phyloP scores from a whole-genome alignment of 2,329 filamentous ascomycete genomes.

The Clonostachys rhizophaga region DNA sequence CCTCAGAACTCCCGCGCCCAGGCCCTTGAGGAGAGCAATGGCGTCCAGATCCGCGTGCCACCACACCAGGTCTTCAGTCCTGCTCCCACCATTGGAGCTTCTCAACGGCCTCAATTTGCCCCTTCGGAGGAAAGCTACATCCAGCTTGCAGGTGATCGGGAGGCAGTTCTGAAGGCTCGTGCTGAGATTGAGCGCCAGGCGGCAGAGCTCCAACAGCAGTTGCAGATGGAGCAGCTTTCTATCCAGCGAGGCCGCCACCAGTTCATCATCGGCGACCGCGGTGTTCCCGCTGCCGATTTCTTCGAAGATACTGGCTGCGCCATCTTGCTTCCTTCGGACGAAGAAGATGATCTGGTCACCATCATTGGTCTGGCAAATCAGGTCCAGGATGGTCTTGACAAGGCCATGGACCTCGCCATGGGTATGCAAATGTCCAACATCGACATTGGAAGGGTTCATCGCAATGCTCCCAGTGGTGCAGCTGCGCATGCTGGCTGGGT shows the following conservation, averaged over 20 bases:
- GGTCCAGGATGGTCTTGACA: conserved; percentile 72
- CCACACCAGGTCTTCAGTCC: conserved; percentile 72
- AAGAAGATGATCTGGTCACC: conserved; percentile 79
- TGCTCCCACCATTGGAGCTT: conserved; percentile 60
- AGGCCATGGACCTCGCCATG: conserved; percentile 82
- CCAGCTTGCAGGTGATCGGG: conserved; percentile 78
- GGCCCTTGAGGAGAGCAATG: conserved; percentile 70
- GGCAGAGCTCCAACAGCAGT: conserved; percentile 68
- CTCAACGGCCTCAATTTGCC: conserved; percentile 63
- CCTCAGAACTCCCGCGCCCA: conserved; percentile 64
- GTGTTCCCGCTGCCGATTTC: conserved; percentile 78
- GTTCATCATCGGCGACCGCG: conserved; percentile 86
- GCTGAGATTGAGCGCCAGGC: conserved; percentile 77
- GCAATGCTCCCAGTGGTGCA: conserved; percentile 65
- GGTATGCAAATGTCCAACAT: conserved; percentile 81
- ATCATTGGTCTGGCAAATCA: conserved; percentile 75
- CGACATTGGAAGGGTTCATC: conserved; percentile 77
- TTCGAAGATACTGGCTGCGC: conserved; percentile 86
- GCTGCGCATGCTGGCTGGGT: conserved; percentile 79
- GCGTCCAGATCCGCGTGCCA: conserved; percentile 79
- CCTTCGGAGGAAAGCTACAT: conserved; percentile 75
- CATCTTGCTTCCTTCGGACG: conserved; percentile 72
- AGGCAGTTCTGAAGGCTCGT: conserved; percentile 73
- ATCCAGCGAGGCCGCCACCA: conserved; percentile 88
- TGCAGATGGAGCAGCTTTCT: conserved; percentile 73